A percentile compares a stretch with the other conserved stretches of the same genome.
Evolutionary conservation across 163 green algal genomes (phyloP).

Genomic region (Volvox carteri): DNA sequence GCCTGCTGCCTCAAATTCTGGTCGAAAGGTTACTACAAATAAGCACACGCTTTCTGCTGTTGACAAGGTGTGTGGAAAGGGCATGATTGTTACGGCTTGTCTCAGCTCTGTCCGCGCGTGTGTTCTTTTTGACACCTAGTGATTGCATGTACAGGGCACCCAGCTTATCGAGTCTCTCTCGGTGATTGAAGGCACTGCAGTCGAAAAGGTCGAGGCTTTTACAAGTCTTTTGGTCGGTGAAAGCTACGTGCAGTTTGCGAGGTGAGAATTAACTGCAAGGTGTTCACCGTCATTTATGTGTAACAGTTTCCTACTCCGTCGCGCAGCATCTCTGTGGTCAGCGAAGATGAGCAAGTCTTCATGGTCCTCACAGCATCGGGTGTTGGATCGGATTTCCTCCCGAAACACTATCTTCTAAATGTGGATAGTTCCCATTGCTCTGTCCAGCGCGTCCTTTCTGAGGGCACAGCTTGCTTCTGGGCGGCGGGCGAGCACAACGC

Average conservation of each 20-base stretch:
- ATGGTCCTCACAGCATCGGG: conserved; percentile 54
- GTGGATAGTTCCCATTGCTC: conserved; percentile 44
- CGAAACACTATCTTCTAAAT: conserved; percentile 54
- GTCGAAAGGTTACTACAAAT: conserved; percentile 9
- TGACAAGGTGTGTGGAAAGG: conserved; percentile 35
- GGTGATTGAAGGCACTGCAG: conserved; percentile 56
- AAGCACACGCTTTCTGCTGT: conserved; percentile 52
- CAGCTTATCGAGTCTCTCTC: conserved; percentile 57
- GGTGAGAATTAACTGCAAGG: not conserved
- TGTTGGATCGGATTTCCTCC: conserved; percentile 56
- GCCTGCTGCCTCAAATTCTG: not conserved
- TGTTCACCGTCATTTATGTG: not conserved
- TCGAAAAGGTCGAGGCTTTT: conserved; percentile 61
- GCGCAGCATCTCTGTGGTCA: conserved; percentile 55
- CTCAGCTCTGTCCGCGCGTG: no score
- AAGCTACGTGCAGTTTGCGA: conserved; percentile 56
- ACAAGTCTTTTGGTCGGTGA: conserved; percentile 56
- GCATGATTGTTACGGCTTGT: not conserved
- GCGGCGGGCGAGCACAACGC: conserved; percentile 54
- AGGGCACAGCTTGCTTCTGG: conserved; percentile 60
- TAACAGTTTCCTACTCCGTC: not conserved
- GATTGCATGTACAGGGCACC: conserved; percentile 53
- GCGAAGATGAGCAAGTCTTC: conserved; percentile 57
- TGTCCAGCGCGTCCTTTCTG: conserved; percentile 47
- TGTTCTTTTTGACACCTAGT: no score